Evolutionary conservation across 768 basidiomycete genomes (phyloP).

Genomic region (Phaffia australis): DNA sequence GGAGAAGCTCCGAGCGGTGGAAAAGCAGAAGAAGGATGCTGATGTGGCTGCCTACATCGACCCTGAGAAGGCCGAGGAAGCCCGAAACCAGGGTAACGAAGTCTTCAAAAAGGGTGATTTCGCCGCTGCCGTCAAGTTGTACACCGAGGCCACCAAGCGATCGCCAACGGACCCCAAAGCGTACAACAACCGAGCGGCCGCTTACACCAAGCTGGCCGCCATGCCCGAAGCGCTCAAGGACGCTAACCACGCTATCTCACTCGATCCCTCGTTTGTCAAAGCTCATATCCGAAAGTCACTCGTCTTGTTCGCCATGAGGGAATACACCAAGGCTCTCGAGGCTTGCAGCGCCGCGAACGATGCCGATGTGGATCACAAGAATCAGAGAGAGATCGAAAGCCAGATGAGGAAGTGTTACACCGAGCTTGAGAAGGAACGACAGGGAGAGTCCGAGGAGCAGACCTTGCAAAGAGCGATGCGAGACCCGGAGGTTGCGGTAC

Average conservation of each 20-base stretch:
- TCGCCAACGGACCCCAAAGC: constrained; percentile 78
- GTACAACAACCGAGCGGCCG: constrained; percentile 97
- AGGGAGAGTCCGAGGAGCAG: constrained; percentile 81
- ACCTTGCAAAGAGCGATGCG: constrained; percentile 88
- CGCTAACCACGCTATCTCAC: constrained; percentile 80
- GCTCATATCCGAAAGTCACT: constrained; percentile 88
- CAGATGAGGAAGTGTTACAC: constrained; percentile 70
- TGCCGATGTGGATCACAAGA: constrained; percentile 68
- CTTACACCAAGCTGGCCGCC: constrained; percentile 53
- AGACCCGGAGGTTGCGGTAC: constrained; percentile 71
- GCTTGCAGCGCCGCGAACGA: constrained; percentile 62
- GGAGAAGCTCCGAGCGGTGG: constrained; percentile 68
- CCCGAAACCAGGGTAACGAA: constrained; percentile 83
- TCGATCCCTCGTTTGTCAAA: constrained; percentile 84
- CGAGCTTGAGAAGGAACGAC: constrained; percentile 65
- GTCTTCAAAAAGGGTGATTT: constrained; percentile 88
- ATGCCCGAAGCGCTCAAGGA: constrained; percentile 95
- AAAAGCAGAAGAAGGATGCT: constrained; percentile 63
- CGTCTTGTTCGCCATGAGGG: constrained; percentile 80
- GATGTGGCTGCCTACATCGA: constrained; percentile 78
- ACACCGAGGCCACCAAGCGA: constrained; percentile 93
- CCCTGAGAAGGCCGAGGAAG: constrained; percentile 64
- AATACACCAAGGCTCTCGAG: constrained; percentile 75
- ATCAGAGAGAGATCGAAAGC: constrained; percentile 68
- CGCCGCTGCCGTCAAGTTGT: constrained; percentile 77